phyloP scores from a whole-genome alignment of 2,329 filamentous ascomycete species.

The Colletotrichum zoysiae region DNA sequence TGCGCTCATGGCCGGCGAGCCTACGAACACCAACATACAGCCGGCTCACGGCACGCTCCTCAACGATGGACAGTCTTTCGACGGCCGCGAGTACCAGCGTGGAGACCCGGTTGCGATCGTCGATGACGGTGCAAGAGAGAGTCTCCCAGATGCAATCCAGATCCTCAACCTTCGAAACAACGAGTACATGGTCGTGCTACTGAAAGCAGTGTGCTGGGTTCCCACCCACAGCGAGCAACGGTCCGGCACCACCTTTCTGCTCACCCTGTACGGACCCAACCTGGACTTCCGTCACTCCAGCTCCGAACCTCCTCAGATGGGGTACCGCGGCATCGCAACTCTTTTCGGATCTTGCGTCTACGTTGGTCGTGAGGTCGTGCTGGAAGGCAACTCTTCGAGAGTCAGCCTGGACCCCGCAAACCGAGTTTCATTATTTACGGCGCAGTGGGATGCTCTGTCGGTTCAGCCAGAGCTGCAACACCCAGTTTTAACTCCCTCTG shows the following conservation, averaged over 20 bases:
- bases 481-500: slow-evolving; percentile 32
- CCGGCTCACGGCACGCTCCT: slow-evolving; percentile 37
- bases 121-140: slow-evolving; percentile 35
- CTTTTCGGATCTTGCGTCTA: slow-evolving; percentile 34
- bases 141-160: slow-evolving; percentile 20
- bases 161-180: slow-evolving; percentile 38
- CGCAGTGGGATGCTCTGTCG: slow-evolving; percentile 38
- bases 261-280: slow-evolving; percentile 35
- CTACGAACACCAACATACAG: slow-evolving; percentile 34
- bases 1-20: slow-evolving; percentile 4
- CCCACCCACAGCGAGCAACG: slow-evolving; percentile 41
- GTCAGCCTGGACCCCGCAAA: slow-evolving; percentile 19
- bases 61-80: slow-evolving; percentile 36
- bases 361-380: slow-evolving; percentile 31
- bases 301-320: slow-evolving; percentile 24
- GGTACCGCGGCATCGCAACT: slow-evolving; percentile 35
- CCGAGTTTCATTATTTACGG: slow-evolving; percentile 32
- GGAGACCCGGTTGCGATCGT: slow-evolving; percentile 37
- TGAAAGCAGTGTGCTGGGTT: slow-evolving; percentile 40
- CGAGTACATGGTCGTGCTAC: slow-evolving; percentile 34
- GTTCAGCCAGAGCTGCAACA: slow-evolving; percentile 22
- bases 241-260: slow-evolving; percentile 35
- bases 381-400: slow-evolving; percentile 33
- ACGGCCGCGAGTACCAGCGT: slow-evolving; percentile 31
- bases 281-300: slow-evolving; percentile 29